A percentile compares a stretch with the other conserved stretches of the same genome.
Conservation (phyloP, 2,329 filamentous ascomycete species). For the Ilyonectria mors-panacis region DNA sequence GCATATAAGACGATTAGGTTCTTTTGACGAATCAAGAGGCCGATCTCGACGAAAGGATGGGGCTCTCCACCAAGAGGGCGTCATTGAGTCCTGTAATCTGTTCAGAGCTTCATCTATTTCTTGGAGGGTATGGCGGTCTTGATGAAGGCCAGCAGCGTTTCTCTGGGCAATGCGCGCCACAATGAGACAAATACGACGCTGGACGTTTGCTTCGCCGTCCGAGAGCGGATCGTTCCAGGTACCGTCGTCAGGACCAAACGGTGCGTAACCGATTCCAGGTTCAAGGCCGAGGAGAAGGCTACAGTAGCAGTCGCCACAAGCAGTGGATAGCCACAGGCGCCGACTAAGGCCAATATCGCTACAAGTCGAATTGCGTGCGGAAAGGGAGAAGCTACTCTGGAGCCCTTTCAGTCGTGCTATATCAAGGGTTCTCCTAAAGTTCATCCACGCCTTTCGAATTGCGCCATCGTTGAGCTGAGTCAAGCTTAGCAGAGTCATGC, state of each 20-base stretch:
- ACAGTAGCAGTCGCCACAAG: constrained; percentile 34
- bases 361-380: constrained; percentile 17
- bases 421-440: constrained; percentile 29
- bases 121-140: constrained; percentile 7
- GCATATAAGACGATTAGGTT: constrained; percentile 28
- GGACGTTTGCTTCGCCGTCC: constrained; percentile 26
- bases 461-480: constrained; percentile 29
- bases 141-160: constrained; percentile 24
- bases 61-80: constrained; percentile 31
- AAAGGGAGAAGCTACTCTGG: constrained; percentile 28
- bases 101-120: constrained; percentile 25
- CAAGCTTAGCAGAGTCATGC: constrained; percentile 23
- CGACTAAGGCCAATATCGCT: constrained; percentile 18
- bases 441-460: constrained; percentile 31
- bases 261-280: constrained; percentile 22
- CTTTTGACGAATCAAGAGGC: constrained; percentile 25
- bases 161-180: constrained; percentile 31
- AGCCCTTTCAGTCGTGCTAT: constrained; percentile 24
- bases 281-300: constrained; percentile 34
- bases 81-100: constrained; percentile 17
- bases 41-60: constrained; percentile 25
- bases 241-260: constrained; percentile 26
- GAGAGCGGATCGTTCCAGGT: constrained; percentile 26
- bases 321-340: constrained; percentile 31
- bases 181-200: constrained; percentile 27